A percentile compares a stretch with the other conserved stretches of the same genome.
phyloP scores from a whole-genome alignment of 2,329 filamentous ascomycete species.

The Torrubiella hemipterigena region DNA sequence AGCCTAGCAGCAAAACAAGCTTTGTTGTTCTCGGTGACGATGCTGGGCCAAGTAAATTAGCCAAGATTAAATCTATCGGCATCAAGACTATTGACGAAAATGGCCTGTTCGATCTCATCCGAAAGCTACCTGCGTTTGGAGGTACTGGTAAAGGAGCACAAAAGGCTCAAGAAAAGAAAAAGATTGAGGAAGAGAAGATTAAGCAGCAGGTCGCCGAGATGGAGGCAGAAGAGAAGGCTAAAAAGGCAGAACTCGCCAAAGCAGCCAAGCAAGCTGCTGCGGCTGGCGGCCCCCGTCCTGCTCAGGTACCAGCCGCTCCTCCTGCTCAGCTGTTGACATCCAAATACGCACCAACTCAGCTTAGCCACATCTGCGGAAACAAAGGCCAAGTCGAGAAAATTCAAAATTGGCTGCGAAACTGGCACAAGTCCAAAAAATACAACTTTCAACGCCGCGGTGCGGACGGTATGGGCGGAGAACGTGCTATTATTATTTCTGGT shows the following conservation, averaged over 20 bases:
- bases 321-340: slow-evolving; percentile 75
- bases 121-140: slow-evolving; percentile 68
- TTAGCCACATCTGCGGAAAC: slow-evolving; percentile 90
- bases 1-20: slow-evolving; percentile 84
- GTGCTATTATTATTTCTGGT: slow-evolving; percentile 90
- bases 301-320: slow-evolving; percentile 32
- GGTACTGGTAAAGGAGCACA: slow-evolving; percentile 81
- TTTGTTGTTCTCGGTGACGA: slow-evolving; percentile 87
- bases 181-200: slow-evolving; percentile 73
- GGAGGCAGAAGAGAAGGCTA: slow-evolving; percentile 63
- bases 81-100: slow-evolving; percentile 93
- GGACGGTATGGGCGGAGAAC: slow-evolving; percentile 71
- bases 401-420: slow-evolving; percentile 74
- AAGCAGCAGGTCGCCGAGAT: slow-evolving; percentile 72
- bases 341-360: slow-evolving; percentile 80
- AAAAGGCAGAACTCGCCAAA: slow-evolving; percentile 38
- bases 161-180: slow-evolving; percentile 73
- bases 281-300: slow-evolving; percentile 12
- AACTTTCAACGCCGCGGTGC: slow-evolving; percentile 73
- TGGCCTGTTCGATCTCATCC: slow-evolving; percentile 79
- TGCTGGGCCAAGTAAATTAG: slow-evolving; percentile 84
- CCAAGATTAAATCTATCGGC: slow-evolving; percentile 66
- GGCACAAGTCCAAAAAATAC: slow-evolving; percentile 65
- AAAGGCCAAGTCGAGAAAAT: slow-evolving; percentile 83
- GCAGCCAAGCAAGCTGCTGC: slow-evolving; percentile 29